These are phyloP conservation scores for Pleurotus salmoneostramineus DNA, from an alignment of 768 basidiomycete species.

Conservation along the genomic window DNA sequence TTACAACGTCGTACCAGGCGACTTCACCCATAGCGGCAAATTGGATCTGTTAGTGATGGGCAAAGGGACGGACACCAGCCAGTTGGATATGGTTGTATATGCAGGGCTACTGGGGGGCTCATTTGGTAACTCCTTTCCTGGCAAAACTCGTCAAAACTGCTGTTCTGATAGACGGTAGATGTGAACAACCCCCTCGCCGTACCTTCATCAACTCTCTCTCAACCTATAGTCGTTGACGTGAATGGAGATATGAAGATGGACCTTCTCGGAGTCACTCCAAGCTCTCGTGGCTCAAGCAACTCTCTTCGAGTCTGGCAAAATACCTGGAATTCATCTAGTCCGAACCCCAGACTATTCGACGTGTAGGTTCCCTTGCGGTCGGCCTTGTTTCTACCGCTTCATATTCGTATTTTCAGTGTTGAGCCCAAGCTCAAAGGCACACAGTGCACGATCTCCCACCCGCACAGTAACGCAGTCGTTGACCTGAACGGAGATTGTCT, in stretches of 20 bases:
- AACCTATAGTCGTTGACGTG: constrained; percentile 85
- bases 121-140: constrained; percentile 49
- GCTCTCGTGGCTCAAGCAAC: constrained; percentile 27
- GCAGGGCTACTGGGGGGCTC: constrained; percentile 56
- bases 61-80: constrained; percentile 39
- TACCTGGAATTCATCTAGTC: constrained; percentile 60
- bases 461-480: constrained; percentile 92
- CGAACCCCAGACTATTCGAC: constrained; percentile 53
- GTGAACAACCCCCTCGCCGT: constrained; percentile 41
- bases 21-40: constrained; percentile 90
- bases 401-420: constrained; percentile 30
- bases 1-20: constrained; percentile 85
- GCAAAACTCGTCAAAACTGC: background rate
- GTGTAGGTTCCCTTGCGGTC: constrained; percentile 38
- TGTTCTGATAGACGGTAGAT: constrained; percentile 23
- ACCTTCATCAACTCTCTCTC: constrained; percentile 63
- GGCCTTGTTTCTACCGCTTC: background rate
- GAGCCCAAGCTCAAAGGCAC: constrained; percentile 57
- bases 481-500: constrained; percentile 96
- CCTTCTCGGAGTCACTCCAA: constrained; percentile 64
- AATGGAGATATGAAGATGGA: constrained; percentile 90
- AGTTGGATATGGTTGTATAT: constrained; percentile 70
- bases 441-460: constrained; percentile 77
- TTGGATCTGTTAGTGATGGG: constrained; percentile 91
- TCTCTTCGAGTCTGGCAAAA: constrained; percentile 78